Evolutionary conservation across 345 rosid species (phyloP).

Genomic region (Diplotaxis tenuifolia): DNA sequence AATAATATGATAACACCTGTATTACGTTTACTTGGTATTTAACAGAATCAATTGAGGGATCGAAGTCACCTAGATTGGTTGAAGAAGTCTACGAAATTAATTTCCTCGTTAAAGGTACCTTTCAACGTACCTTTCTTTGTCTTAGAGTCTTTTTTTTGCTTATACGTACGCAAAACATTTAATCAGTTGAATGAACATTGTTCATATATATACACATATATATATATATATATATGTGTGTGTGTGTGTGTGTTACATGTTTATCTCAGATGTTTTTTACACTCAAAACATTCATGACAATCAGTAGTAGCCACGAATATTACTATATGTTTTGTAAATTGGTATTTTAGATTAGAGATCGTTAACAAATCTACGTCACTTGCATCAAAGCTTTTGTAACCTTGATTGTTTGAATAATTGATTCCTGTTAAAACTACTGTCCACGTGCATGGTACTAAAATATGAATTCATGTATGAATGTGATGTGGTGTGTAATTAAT

Average conservation of each 20-base stretch:
- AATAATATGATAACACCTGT: neutral
- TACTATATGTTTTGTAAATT: neutral
- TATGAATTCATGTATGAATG: conserved; percentile 1
- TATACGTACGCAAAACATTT: neutral
- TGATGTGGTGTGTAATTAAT: conserved; percentile 3
- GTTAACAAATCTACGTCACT: neutral
- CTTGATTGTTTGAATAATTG: neutral
- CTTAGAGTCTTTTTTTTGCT: conserved; percentile 4
- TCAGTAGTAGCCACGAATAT: neutral
- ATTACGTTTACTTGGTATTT: neutral
- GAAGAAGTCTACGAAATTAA: neutral
- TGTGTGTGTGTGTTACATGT: too few relatives aligned
- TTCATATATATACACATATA: too few relatives aligned
- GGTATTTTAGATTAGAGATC: neutral
- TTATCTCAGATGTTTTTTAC: too few relatives aligned
- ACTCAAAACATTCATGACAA: neutral
- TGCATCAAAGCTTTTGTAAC: neutral
- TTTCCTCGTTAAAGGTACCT: neutral
- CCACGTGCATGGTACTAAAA: conserved; percentile 17
- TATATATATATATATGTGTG: neutral
- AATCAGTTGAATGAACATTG: neutral
- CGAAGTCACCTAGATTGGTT: neutral
- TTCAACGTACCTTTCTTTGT: neutral
- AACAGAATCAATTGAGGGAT: neutral
- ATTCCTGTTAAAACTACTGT: neutral